A percentile compares a stretch with the other conserved stretches of the same genome.
phyloP scores from a whole-genome alignment of 805 yeast species.

The Kockiozyma suomiensis region DNA sequence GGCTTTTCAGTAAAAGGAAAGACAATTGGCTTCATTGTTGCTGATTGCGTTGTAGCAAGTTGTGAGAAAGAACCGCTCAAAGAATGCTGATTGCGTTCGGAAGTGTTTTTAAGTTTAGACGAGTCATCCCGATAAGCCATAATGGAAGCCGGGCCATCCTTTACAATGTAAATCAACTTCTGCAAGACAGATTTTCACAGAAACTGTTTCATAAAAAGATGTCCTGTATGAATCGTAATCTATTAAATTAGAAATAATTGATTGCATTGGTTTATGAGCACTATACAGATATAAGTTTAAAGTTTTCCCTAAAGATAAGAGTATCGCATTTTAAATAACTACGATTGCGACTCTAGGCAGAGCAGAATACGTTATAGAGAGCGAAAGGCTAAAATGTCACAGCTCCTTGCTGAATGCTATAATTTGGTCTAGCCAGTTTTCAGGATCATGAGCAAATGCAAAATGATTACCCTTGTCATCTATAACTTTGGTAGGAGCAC shows the following conservation, averaged over 20 bases:
- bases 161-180: neutral
- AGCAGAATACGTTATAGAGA: too few species aligned
- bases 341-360: too few species aligned
- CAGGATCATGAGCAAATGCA: constrained; percentile 69
- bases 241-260: too few species aligned
- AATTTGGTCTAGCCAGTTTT: constrained; percentile 21
- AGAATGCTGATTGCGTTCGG: neutral
- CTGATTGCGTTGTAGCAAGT: neutral
- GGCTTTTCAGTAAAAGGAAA: constrained; percentile 27
- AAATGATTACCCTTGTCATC: constrained; percentile 10
- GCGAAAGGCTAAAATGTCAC: too few species aligned
- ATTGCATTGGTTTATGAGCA: too few species aligned
- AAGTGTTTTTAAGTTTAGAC: neutral
- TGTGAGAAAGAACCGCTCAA: neutral
- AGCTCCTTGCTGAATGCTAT: neutral
- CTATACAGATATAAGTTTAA: too few species aligned
- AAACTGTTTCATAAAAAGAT: too few species aligned
- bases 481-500: neutral
- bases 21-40: constrained; percentile 26
- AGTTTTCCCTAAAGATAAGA: too few species aligned
- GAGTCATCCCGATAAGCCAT: constrained; percentile 9
- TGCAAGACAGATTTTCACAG: neutral
- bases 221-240: too few species aligned
- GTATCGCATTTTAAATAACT: too few species aligned
- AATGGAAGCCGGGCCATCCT: neutral